Conservation (phyloP, 2,329 filamentous ascomycete genomes). For the Pyrenophora graminea region DNA sequence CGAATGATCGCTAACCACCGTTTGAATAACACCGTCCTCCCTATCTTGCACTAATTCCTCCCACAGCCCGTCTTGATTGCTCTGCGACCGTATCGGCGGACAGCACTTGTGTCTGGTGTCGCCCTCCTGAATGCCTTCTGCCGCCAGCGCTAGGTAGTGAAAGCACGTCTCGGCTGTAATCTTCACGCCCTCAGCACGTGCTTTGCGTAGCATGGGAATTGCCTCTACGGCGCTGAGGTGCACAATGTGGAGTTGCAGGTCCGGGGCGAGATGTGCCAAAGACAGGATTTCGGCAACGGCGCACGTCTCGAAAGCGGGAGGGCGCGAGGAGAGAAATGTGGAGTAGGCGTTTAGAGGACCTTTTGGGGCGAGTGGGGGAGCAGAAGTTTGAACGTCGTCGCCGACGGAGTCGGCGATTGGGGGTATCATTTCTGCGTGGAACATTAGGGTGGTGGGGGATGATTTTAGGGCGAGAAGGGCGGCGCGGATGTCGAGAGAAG, state of each 20-base stretch:
- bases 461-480: constrained; percentile 82
- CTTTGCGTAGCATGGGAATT: constrained; percentile 77
- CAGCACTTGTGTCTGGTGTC: constrained; percentile 96
- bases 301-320: constrained; percentile 86
- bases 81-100: constrained; percentile 80
- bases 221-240: constrained; percentile 88
- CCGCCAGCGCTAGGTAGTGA: constrained; percentile 85
- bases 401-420: constrained; percentile 79
- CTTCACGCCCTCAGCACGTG: constrained; percentile 73
- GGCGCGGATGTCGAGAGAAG: constrained; percentile 73
- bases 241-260: constrained; percentile 88
- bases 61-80: constrained; percentile 88
- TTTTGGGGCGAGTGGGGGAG: constrained; percentile 69
- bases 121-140: constrained; percentile 79
- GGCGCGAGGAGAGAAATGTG: constrained; percentile 90
- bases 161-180: constrained; percentile 96
- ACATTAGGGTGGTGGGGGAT: constrained; percentile 91
- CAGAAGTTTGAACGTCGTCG: constrained; percentile 72
- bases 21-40: constrained; percentile 79
- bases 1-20: constrained; percentile 92
- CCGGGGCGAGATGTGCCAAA: constrained; percentile 77
- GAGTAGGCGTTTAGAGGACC: constrained; percentile 78
- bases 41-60: constrained; percentile 64
- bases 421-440: constrained; percentile 98
- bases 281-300: constrained; percentile 86